Evolutionary conservation across 768 basidiomycete species (phyloP), one percentile per base, ranked within the genome.

Genomic region (Pleurotus citrinopileatus): DNA sequence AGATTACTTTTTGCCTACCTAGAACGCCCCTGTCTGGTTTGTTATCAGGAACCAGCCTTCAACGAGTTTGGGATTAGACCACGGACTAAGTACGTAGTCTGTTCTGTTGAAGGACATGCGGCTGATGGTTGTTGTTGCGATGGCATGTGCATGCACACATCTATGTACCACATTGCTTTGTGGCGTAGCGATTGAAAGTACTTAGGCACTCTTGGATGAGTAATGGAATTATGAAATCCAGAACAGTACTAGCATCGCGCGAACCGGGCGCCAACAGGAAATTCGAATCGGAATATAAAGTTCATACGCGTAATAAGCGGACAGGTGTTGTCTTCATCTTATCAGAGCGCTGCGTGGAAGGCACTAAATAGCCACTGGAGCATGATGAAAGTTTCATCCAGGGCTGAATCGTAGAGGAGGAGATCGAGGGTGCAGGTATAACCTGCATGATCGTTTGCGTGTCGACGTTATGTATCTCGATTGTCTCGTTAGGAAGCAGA

Each of bases 381-480:
- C 75, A 75, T 0, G 77, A 70, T 9, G 74, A 57, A 28, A 81
- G 65, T 27, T 62, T 63, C 13, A 71, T 38, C 19, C 73, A 67
- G 12, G 62, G 53, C 1, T 64, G 63, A 9, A 63, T 52, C 3
- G 66, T 56, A 6, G 65, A 62, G 10, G 61, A 46, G 3, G 65
- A 63, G 36, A 66, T 42, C 48, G 60, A 63, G 3, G 78, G 78
- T 0, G 83, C 74, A 5, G 80, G 65, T 13, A 96, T 70, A 25
- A 86, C 80, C 65, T 95, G 94, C 1, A 82, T 77, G 37, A 87
- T 82, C 20, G 71, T 61, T 61, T 91, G 90, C 1, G 86, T 82
- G 65, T 91, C 83, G 52, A 96, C 71, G 56, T 77, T 86, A 65
- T 97, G 94, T 3, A 96, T 80, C 63, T 90, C 84, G 52, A 98